Evolutionary conservation across 179 eudicot genomes (phyloP), one percentile per base, ranked within the genome.

Genomic region (Monotropa hypopitys): DNA sequence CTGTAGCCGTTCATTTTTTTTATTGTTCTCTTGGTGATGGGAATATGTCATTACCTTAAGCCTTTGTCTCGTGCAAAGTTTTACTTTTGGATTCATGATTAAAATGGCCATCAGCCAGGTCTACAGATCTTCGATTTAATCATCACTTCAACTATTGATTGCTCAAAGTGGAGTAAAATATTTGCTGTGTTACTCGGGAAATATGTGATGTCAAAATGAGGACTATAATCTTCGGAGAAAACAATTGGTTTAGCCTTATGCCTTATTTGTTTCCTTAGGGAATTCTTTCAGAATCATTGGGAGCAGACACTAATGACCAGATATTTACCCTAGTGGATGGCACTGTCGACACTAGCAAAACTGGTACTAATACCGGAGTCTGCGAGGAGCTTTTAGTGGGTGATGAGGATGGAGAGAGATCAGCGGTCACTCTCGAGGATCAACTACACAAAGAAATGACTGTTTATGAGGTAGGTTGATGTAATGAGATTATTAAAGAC

Each of bases 361-460:
- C 73, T 83, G 89, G 83, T 78, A 49, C 71, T 66, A 83, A 70
- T 75, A 86, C 84, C 76, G 86, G 87, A 46, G 78, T 82, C 68
- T 85, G 80, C 78, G 98, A 93, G 77, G 98, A 91, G 83, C 90
- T 89, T 70, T 81, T 89, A 76, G 88, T 83, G 73, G 97, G 88
- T 54, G 97, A 95, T 79, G 99, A 93, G 59, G 99, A 95, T 73
- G 93, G 86, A 76, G 93, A 89, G 56, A 83, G 87, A 78, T 88
- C 97, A 77, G 95, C 89, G 77, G 97, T 96, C 28, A 82, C 92
- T 76, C 87, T 89, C 62, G 99, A 95, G 84, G 98, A 95, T 88
- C 99, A 95, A 79, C 81, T 95, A 20, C 89, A 69, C 66, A 90
- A 93, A 87, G 99, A 95, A 83, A 95, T 95, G 99, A 87, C 97